phyloP scores from a whole-genome alignment of 202 grass and related monocot genomes.

The Schoenoplectus tabernaemontani region DNA sequence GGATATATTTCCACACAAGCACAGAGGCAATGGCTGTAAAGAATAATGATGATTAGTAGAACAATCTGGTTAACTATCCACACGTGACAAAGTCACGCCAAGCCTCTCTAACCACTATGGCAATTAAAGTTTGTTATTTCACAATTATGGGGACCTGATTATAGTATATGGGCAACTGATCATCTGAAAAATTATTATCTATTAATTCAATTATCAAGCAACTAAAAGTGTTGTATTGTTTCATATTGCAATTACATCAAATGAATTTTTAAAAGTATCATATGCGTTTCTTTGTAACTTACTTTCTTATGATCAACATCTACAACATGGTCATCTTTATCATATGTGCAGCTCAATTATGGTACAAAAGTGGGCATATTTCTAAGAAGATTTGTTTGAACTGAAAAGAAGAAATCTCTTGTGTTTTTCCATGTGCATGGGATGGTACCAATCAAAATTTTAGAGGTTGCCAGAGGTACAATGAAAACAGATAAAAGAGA shows the following conservation, averaged over 20 bases:
- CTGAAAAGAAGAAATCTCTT: background rate
- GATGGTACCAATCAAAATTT: background rate
- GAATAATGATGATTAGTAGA: background rate
- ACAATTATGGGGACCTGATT: background rate
- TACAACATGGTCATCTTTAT: background rate
- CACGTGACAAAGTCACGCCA: background rate
- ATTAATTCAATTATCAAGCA: background rate
- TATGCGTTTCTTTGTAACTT: too few relatives aligned
- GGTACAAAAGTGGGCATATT: background rate
- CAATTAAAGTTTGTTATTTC: background rate
- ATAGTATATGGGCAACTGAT: background rate
- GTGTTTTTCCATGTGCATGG: background rate
- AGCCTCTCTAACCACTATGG: background rate
- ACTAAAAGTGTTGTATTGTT: background rate
- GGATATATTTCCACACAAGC: constrained; percentile 26
- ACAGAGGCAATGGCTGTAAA: constrained; percentile 32
- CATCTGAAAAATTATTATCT: background rate
- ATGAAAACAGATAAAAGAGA: too few relatives aligned
- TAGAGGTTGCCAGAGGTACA: background rate
- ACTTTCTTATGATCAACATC: too few relatives aligned
- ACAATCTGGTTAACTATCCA: background rate
- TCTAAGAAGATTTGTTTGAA: background rate
- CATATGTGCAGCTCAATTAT: background rate
- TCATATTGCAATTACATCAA: background rate
- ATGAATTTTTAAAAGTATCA: too few relatives aligned